phyloP scores from a whole-genome alignment of 2,329 filamentous ascomycete genomes.

The Colletotrichum simmondsii region DNA sequence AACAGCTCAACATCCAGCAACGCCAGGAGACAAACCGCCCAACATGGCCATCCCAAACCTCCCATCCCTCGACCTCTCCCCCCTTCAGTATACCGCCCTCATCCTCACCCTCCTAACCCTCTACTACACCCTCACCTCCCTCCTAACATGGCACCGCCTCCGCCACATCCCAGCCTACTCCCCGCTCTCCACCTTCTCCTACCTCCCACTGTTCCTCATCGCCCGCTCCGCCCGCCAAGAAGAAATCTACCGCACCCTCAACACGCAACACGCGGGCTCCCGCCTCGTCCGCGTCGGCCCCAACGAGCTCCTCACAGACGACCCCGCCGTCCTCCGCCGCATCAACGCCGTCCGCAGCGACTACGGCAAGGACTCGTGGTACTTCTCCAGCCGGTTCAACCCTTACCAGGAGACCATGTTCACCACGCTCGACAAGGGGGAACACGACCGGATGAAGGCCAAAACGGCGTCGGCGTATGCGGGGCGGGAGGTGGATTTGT shows the following conservation, averaged over 20 bases:
- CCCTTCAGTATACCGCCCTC: background rate
- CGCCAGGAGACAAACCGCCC: too few relatives aligned
- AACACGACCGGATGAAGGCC: constrained; percentile 34
- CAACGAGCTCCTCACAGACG: constrained; percentile 44
- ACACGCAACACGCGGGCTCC: constrained; percentile 33
- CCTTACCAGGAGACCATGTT: constrained; percentile 37
- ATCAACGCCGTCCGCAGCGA: constrained; percentile 42
- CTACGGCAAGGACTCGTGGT: constrained; percentile 42
- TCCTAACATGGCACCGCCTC: constrained; percentile 40
- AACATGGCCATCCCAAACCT: too few relatives aligned
- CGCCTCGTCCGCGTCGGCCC: constrained; percentile 46
- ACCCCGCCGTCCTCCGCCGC: constrained; percentile 42
- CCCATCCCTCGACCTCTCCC: too few relatives aligned
- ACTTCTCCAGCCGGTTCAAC: constrained; percentile 39
- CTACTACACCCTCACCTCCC: background rate
- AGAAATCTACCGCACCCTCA: constrained; percentile 33
- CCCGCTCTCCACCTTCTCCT: constrained; percentile 7
- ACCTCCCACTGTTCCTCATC: constrained; percentile 39
- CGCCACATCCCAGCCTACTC: constrained; percentile 32
- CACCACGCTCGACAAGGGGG: constrained; percentile 37
- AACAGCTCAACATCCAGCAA: too few relatives aligned
- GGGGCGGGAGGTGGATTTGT: constrained; percentile 25
- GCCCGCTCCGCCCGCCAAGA: constrained; percentile 39
- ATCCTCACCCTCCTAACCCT: background rate
- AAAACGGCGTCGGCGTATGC: constrained; percentile 9